A percentile compares a stretch with the other conserved stretches of the same genome.
Evolutionary conservation across 2,329 filamentous ascomycete species (phyloP).

Genomic region (Trichoderma gracile): DNA sequence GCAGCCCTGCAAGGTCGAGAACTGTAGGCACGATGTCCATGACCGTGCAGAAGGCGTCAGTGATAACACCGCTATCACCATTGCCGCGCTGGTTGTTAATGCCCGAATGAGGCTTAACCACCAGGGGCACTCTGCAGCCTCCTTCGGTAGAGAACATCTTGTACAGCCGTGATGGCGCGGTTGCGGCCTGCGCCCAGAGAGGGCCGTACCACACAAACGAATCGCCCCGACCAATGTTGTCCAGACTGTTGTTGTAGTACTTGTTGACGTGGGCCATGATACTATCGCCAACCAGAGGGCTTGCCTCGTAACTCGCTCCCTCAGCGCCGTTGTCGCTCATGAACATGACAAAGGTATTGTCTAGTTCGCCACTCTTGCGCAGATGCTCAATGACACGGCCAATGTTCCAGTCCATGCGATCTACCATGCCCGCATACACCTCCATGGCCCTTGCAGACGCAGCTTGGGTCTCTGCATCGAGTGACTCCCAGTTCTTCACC

Average conservation of each 20-base stretch:
- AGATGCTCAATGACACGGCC: slow-evolving; percentile 60
- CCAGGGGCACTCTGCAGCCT: slow-evolving; percentile 53
- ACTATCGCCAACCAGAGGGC: slow-evolving; percentile 55
- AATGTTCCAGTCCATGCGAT: slow-evolving; percentile 61
- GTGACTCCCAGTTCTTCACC: slow-evolving; percentile 45
- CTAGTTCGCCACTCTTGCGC: slow-evolving; percentile 55
- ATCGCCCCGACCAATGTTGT: slow-evolving; percentile 57
- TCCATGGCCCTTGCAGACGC: slow-evolving; percentile 59
- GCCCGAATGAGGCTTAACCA: slow-evolving; percentile 14
- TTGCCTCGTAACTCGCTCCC: slow-evolving; percentile 59
- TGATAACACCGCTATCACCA: not conserved
- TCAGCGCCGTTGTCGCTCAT: slow-evolving; percentile 65
- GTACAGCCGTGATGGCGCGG: slow-evolving; percentile 41
- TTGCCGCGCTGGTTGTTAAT: not conserved
- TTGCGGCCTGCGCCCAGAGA: slow-evolving; percentile 51
- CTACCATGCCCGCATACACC: slow-evolving; percentile 64
- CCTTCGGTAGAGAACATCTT: slow-evolving; percentile 48
- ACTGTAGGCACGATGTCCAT: slow-evolving; percentile 20
- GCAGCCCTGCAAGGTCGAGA: slow-evolving; percentile 16
- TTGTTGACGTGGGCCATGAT: slow-evolving; percentile 58
- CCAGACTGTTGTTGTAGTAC: slow-evolving; percentile 46
- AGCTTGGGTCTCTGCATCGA: slow-evolving; percentile 48
- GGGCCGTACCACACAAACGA: slow-evolving; percentile 63
- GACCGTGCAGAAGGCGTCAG: slow-evolving; percentile 16
- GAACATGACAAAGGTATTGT: slow-evolving; percentile 66